Base-by-base conservation (phyloP, 768 basidiomycete genomes). In the Russula brevipes region DNA sequence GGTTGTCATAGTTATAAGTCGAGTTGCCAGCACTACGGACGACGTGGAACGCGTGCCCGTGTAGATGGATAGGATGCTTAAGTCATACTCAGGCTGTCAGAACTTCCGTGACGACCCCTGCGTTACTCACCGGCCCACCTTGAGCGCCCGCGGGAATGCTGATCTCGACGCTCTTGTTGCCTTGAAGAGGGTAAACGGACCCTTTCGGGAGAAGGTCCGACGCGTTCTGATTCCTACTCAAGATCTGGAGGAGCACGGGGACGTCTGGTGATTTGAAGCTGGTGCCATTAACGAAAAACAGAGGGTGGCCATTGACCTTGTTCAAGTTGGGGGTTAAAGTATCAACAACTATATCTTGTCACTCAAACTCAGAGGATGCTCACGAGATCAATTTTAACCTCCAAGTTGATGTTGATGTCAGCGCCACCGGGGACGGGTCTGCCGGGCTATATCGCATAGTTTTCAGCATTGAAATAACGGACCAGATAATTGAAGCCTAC, bases 181-280 rank as follows among this genome's bases (percentile, higher is more conserved):
- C 72, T 0, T 80, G 80, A 12, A 85, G 71, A 14, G 71, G 64
- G 65, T 80, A 81, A 8, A 85, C 73, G 12, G 75, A 75, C 5
- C 81, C 83, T 0, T 54, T 19, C 0, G 83, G 85, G 42, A 84
- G 70, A 30, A 87, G 74, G 1, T 80, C 75, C 24, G 74, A 67
- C 0, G 83, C 76, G 24, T 76, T 73, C 24, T 42, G 41, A 14
- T 79, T 78, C 0, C 85, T 85, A 55, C 79, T 83, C 39, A 86
- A 69, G 39, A 85, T 81, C 65, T 86, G 85, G 8, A 85, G 76
- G 10, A 85, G 76, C 12, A 83, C 78, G 0, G 85, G 83, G 0
- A 78, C 72, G 0, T 73, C 73, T 0, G 84, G 83, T 0, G 74
- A 69, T 6, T 67, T 63, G 69, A 73, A 83, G 36, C 73, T 68